Conservation (phyloP, 2,329 filamentous ascomycete genomes). For the Coniochaeta sp. region DNA sequence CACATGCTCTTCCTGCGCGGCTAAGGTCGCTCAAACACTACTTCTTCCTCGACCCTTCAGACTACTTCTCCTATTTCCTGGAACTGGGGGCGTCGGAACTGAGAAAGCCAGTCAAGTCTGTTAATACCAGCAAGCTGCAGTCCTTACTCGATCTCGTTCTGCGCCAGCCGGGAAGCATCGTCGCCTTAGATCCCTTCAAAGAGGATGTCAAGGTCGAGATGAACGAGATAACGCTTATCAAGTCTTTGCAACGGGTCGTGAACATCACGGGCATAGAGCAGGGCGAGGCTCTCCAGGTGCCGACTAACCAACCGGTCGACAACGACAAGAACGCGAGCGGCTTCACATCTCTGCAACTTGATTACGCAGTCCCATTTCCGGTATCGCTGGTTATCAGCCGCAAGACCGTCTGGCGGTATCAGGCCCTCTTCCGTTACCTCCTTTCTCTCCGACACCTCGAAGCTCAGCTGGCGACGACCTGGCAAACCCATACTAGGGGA, state of each 20-base stretch:
- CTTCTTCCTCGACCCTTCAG: slow-evolving; percentile 95
- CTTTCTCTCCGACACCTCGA: slow-evolving; percentile 86
- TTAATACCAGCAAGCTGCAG: slow-evolving; percentile 90
- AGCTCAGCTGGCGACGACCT: slow-evolving; percentile 75
- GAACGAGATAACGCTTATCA: slow-evolving; percentile 89
- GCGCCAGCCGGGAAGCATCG: slow-evolving; percentile 90
- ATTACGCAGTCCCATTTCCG: slow-evolving; percentile 91
- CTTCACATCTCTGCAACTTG: slow-evolving; percentile 87
- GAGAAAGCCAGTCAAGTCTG: slow-evolving; percentile 77
- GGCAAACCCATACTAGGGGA: slow-evolving; percentile 81
- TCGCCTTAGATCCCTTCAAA: slow-evolving; percentile 92
- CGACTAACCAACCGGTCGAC: slow-evolving; percentile 59
- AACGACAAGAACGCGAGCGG: slow-evolving; percentile 82
- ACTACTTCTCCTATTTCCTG: slow-evolving; percentile 97
- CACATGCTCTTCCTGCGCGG: slow-evolving; percentile 80
- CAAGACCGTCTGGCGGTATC: slow-evolving; percentile 95
- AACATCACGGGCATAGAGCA: slow-evolving; percentile 94
- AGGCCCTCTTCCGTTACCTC: slow-evolving; percentile 90
- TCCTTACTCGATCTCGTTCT: slow-evolving; percentile 92
- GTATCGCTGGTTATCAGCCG: slow-evolving; percentile 91
- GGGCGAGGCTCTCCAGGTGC: slow-evolving; percentile 71
- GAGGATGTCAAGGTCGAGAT: slow-evolving; percentile 97
- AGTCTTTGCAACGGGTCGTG: slow-evolving; percentile 91
- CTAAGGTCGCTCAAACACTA: slow-evolving; percentile 94
- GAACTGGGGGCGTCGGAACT: slow-evolving; percentile 86